Conservation (phyloP, 768 basidiomycete species). For the Fomitopsis pulvina region DNA sequence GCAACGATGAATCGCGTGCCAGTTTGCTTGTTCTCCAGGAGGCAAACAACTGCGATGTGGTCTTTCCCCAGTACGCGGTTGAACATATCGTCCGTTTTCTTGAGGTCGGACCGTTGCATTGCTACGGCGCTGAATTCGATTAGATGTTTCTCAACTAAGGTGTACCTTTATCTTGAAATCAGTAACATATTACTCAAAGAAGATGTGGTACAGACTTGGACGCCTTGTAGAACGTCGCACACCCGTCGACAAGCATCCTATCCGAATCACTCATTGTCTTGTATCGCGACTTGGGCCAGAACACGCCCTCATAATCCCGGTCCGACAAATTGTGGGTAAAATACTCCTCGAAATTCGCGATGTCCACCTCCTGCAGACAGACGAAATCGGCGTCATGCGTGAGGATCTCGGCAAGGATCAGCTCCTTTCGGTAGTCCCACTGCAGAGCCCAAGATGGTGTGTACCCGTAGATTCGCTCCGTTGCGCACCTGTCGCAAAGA, state of each 20-base stretch:
- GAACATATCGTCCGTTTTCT: conserved; percentile 99
- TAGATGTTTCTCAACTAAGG: conserved; percentile 87
- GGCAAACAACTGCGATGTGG: conserved; percentile 81
- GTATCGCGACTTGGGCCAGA: conserved; percentile 87
- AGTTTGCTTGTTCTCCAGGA: conserved; percentile 82
- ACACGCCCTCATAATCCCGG: conserved; percentile 85
- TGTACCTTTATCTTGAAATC: conserved; percentile 43
- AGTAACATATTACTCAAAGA: not conserved
- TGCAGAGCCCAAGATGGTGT: conserved; percentile 93
- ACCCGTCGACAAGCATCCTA: conserved; percentile 86
- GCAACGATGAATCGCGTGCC: conserved; percentile 85
- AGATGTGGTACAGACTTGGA: conserved; percentile 54
- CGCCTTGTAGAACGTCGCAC: conserved; percentile 92
- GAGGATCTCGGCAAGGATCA: conserved; percentile 80
- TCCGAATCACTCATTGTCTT: conserved; percentile 90
- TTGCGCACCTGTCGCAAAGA: conserved; percentile 86
- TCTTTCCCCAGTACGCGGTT: conserved; percentile 95
- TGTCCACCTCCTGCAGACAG: conserved; percentile 94
- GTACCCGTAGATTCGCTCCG: conserved; percentile 87
- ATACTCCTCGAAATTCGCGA: conserved; percentile 86
- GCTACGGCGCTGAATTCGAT: conserved; percentile 92
- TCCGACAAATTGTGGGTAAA: conserved; percentile 67
- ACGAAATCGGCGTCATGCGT: conserved; percentile 82
- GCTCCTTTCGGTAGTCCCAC: conserved; percentile 92
- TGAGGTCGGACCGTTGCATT: conserved; percentile 89